Percentiles rank a stretch among this genome's conserved stretches.
These are phyloP conservation scores for Dioscorea cayenensis DNA, from an alignment of 116 monocot species.

Conservation along the genomic window DNA sequence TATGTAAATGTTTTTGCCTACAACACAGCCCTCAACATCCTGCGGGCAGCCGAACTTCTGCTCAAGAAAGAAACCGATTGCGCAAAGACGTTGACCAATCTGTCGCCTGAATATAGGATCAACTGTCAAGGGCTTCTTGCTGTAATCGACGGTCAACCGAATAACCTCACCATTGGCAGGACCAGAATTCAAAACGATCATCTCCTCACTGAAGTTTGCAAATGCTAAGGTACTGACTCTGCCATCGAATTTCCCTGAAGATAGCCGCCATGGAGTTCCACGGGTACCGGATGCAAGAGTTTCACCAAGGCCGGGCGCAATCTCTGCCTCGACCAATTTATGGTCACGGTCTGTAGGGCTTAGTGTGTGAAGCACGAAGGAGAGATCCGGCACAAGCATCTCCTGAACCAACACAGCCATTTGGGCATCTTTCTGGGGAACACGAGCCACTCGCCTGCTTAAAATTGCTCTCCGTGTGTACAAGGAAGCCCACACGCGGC, in stretches of 20 bases:
- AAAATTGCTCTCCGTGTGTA: slow-evolving; percentile 86
- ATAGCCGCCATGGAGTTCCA: slow-evolving; percentile 88
- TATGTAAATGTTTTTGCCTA: slow-evolving; percentile 81
- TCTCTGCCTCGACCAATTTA: slow-evolving; percentile 58
- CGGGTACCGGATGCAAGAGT: slow-evolving; percentile 85
- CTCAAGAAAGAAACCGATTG: slow-evolving; percentile 81
- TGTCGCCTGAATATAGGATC: slow-evolving; percentile 59
- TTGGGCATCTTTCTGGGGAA: slow-evolving; percentile 63
- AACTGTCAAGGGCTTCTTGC: slow-evolving; percentile 64
- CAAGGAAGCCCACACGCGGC: slow-evolving; percentile 83
- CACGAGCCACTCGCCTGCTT: slow-evolving; percentile 75
- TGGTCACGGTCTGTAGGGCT: slow-evolving; percentile 62
- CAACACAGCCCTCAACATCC: slow-evolving; percentile 89
- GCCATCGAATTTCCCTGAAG: slow-evolving; percentile 67
- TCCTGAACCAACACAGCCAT: slow-evolving; percentile 95
- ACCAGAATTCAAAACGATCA: slow-evolving; percentile 47
- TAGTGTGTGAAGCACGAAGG: slow-evolving; percentile 89
- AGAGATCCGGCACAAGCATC: slow-evolving; percentile 73
- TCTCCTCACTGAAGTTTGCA: slow-evolving; percentile 93
- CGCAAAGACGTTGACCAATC: slow-evolving; percentile 69
- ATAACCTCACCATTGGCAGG: slow-evolving; percentile 76
- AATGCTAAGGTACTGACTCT: slow-evolving; percentile 66
- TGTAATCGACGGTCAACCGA: slow-evolving; percentile 72
- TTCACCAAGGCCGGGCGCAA: slow-evolving; percentile 90
- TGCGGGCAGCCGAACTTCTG: slow-evolving; percentile 80